Base-by-base conservation (phyloP, 176 grass and related monocot species). In the Oryza glaberrima region DNA sequence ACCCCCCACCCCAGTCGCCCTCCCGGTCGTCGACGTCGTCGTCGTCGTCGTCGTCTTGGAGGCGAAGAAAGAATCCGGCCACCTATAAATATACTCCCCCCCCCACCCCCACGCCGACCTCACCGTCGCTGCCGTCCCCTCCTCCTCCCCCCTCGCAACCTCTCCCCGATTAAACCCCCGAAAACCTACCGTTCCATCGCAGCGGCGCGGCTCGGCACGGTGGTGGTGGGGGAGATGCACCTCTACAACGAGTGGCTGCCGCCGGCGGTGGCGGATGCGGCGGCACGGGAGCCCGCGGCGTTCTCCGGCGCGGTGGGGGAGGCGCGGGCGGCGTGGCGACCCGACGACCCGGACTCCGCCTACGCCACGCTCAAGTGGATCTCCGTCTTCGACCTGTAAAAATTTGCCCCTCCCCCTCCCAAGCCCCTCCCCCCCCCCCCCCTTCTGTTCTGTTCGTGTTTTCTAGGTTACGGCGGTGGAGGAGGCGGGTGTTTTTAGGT, bases 211-310 rank as follows among this genome's bases (percentile, higher is more conserved):
- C 3, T 11, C 44, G 44, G 44, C 25, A 25, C 3, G 34, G 35
- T 36, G 35, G 26, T 26, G 34, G 34, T 4, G 35, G 45, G 22
- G 23, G 7, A 30, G 82, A 98, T 98, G 96, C 96, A 98, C 86
- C 96, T 98, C 66, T 95, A 94, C 91, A 98, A 98, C 93, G 87
- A 89, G 26, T 98, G 96, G 96, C 87, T 98, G 76, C 96, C 96
- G 69, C 93, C 91, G 77, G 14, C 81, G 69, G 91, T 95, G 74
- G 93, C 80, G 11, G 87, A 79, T 1, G 91, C 92, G 43, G 85
- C 96, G 74, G 74, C 73, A 26, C 82, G 46, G 80, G 96, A 98
- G 83, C 72, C 89, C 0, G 91, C 83, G 58, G 82, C 91, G 34
- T 98, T 98, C 67, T 85, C 90, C 17, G 85, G 80, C 3, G 87